phyloP scores from a whole-genome alignment of 2,329 filamentous ascomycete species.

The Rutstroemia sp. region DNA sequence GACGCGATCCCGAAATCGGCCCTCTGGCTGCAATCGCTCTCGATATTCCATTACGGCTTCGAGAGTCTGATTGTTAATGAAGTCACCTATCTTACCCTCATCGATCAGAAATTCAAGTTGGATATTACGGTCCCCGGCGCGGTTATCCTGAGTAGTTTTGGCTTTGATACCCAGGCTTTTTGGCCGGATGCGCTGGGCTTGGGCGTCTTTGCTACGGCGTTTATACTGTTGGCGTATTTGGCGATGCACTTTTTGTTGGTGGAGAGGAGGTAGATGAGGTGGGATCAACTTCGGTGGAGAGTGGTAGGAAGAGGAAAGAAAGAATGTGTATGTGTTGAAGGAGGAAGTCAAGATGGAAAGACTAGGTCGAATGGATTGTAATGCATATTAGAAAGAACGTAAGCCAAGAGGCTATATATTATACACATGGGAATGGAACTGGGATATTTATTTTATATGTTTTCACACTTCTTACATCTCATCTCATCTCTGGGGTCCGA shows the following conservation, averaged over 20 bases:
- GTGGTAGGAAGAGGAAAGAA: not conserved
- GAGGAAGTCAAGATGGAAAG: too few species aligned
- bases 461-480: not conserved
- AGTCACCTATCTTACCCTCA: slow-evolving; percentile 78
- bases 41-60: slow-evolving; percentile 97
- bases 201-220: slow-evolving; percentile 72
- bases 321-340: not conserved
- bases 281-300: not conserved
- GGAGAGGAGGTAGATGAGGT: slow-evolving; percentile 61
- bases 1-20: slow-evolving; percentile 82
- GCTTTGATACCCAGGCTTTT: slow-evolving; percentile 80
- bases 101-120: slow-evolving; percentile 91
- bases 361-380: not conserved
- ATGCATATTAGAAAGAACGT: slow-evolving; percentile 1
- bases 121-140: slow-evolving; percentile 95
- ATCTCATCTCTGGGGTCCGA: not conserved
- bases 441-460: not conserved
- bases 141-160: slow-evolving; percentile 88
- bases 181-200: slow-evolving; percentile 81
- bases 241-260: slow-evolving; percentile 93
- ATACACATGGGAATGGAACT: not conserved
- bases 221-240: slow-evolving; percentile 79
- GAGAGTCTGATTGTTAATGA: slow-evolving; percentile 97
- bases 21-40: slow-evolving; percentile 84
- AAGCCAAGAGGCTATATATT: not conserved